Base-by-base conservation (phyloP, 345 rosid genomes). In the Pugionium dolabratum region DNA sequence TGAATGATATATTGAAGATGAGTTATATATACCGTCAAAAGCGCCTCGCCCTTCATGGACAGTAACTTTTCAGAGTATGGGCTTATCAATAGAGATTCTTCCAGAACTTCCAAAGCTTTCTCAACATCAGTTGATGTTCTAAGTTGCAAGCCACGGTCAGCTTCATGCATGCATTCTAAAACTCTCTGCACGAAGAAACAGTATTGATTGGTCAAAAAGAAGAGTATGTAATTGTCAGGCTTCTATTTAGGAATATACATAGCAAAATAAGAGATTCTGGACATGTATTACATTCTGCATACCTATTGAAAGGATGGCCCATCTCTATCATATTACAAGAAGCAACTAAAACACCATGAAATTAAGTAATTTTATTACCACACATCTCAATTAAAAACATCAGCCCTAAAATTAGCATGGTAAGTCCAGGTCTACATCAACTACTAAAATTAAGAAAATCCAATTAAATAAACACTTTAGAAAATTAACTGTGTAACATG, bases 31-130 rank as follows among this genome's bases (percentile, higher is more conserved):
- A 94, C 99, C 92, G 71, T 69, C 70, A 85, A 80, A 65, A 91
- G 84, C 18, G 89, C 83, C 69, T 83, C 80, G n/a, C 89, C 96
- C 76, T 89, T 94, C 91, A 85, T 86, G 71, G 80, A 82, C 72
- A 88, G 83, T 59, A 94, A 76, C 66, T 85, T 86, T 73, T 94
- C 99, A 26, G 95, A 83, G 66, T 70, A 72, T 42, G 81, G 45
- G 70, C 99, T 83, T 72, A 87, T 84, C 46, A 58, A 42, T 70
- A 88, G 64, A 54, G 90, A 84, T 77, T 91, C 96, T 57, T 76
- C 80, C 79, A 90, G 75, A 53, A 81, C 52, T 80, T 80, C 86
- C 82, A 87, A 72, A 49, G 89, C 91, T 61, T 64, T 82, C 66
- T 71, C 88, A 59, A 71, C 82, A 58, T 83, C 83, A 44, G 79